Evolutionary conservation across 2,329 filamentous ascomycete genomes (phyloP), one percentile per base, ranked within the genome.

Genomic region (Fusarium haematococcum): DNA sequence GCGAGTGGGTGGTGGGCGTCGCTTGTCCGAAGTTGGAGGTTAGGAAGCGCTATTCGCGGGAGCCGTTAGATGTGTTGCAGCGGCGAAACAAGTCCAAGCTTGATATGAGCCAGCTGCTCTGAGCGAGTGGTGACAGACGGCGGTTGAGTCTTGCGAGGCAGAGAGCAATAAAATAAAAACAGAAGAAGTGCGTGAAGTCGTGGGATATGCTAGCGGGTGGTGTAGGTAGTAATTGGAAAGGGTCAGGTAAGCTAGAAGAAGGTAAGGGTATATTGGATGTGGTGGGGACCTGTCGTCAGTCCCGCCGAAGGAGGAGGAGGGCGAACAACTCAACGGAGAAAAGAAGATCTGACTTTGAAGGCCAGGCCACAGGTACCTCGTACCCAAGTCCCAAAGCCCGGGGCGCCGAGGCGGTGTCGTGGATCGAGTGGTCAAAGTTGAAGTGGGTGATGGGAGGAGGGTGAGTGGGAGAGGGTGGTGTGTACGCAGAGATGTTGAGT

Each of bases 321-420:
- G 72, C 62, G 69, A 75, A 70, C 52, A 73, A 74, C 69, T 75
- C 66, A 61, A 75, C 60, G 50, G 66, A 75, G 72, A 73, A 70
- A 63, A 74, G 72, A 73, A 70, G 67, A 74, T 75, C 73, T 75
- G 63, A 73, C 66, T 74, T 71, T 52, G 62, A 64, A 65, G 60
- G 66, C 60, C 23, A 68, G 60, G 69, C 60, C 41, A 58, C 43
- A 74, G 65, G 74, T 75, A 76, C 73, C 73, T 75, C 70, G 73
- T 75, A 74, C 73, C 67, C 70, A 74, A 63, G 73, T 77, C 68
- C 72, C 73, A 77, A 77, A 66, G 57, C 65, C 68, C 61, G 73
- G 76, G 76, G 74, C 74, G 73, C 74, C 68, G 76, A 77, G 76
- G 76, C 76, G 76, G 76, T 78, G 75, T 78, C 76, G 74, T 77